Evolutionary conservation across 2,329 filamentous ascomycete genomes (phyloP), one percentile per base, ranked within the genome.

Genomic region (Pseudocercospora musae): DNA sequence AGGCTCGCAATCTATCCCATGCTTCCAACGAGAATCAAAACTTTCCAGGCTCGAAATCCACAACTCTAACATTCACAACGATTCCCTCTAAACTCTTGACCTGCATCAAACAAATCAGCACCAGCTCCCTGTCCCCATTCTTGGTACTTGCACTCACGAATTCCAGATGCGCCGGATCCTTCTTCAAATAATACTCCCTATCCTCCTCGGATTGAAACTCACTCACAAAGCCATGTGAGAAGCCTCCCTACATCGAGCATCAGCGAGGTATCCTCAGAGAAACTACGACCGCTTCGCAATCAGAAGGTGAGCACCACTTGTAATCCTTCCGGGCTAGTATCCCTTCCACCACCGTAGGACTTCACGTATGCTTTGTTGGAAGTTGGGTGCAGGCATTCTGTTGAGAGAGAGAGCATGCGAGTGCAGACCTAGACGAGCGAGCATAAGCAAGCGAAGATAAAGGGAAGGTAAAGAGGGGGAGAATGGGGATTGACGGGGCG

Each of bases 201-300:
- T 92, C 89, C 65, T 85, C 82, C 18, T 79, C 78, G 21, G 74
- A 87, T 9, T 82, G 81, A 62, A 92, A 92, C 68, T 90, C 84
- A 21, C 83, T 81, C 1, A 92, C 82, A 65, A 92, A 92, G 0
- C 81, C 87, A 71, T 92, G 89, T 0, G 87, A 87, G 56, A 88
- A 84, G 0, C 84, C 88, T 54, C 82, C 80, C 87, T 68, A n/a
- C 46, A 52, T 6, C 0, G 4, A 33, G 31, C 31, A 4, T 33
- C 31, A 33, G 27, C 27, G 27, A 29, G 7, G 9, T 48, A 57
- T 21, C 1, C 8, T 1, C 21, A 23, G 25, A 13, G 11, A 10
- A n/a, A n/a, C n/a, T n/a, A n/a, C n/a, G n/a, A n/a, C n/a, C n/a
- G n/a, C n/a, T n/a, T 46, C 29, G n/a, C 0, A 9, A 25, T n/a